phyloP scores from a whole-genome alignment of 805 yeast species.

The Teunomyces barrocoloradensis region DNA sequence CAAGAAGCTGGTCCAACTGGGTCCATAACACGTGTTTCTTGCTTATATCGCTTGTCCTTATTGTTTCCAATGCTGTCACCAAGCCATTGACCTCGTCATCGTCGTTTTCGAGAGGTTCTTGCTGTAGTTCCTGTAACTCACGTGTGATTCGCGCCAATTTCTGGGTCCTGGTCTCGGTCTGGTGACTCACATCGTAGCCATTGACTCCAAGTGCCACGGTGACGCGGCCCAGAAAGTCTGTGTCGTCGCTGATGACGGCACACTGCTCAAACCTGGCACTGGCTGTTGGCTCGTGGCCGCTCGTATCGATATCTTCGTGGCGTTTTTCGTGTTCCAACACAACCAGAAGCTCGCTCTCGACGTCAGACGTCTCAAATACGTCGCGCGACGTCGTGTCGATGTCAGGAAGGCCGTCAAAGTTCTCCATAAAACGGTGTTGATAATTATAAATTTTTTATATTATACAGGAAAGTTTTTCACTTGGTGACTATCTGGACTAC shows the following conservation, averaged over 20 bases:
- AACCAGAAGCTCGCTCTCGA: constrained; percentile 29
- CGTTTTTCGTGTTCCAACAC: constrained; percentile 1
- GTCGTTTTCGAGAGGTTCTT: background rate
- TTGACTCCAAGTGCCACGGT: constrained; percentile 13
- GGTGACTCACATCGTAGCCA: constrained; percentile 23
- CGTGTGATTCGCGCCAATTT: constrained; percentile 34
- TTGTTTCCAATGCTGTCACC: constrained; percentile 5
- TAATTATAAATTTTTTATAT: background rate
- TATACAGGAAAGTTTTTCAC: constrained; percentile 26
- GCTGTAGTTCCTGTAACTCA: constrained; percentile 38
- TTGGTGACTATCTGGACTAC: constrained; percentile 90
- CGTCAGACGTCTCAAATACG: constrained; percentile 48
- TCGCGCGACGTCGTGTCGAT: constrained; percentile 24
- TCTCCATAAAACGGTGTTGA: constrained; percentile 9
- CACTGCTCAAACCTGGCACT: constrained; percentile 21
- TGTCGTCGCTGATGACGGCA: constrained; percentile 21
- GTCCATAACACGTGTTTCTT: background rate
- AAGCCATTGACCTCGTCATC: background rate
- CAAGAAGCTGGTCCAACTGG: constrained; percentile 3
- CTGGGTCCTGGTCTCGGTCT: constrained; percentile 38
- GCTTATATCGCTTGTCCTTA: background rate
- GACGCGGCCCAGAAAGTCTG: constrained; percentile 39
- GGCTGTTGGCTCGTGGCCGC: background rate
- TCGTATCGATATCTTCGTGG: constrained; percentile 3
- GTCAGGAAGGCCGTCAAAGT: constrained; percentile 14